Conservation (phyloP, 768 basidiomycete species). For the Melanogaster broomeanus region DNA sequence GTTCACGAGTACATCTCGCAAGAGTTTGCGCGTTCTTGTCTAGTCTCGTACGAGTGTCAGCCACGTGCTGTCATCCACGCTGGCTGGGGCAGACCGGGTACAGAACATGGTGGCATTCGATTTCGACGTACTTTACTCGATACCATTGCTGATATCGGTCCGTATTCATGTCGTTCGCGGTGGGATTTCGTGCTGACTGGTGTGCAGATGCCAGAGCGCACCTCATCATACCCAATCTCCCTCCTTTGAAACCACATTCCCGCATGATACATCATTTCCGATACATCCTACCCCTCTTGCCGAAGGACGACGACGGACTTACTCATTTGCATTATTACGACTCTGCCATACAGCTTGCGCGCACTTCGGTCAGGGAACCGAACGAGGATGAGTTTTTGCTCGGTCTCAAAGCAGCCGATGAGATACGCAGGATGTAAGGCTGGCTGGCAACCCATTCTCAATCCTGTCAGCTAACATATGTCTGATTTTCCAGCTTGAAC, state of each 20-base stretch:
- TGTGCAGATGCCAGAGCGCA: constrained; percentile 65
- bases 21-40: constrained; percentile 75
- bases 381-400: constrained; percentile 66
- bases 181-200: constrained; percentile 5
- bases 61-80: constrained; percentile 66
- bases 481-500: constrained; percentile 44
- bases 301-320: constrained; percentile 61
- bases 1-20: constrained; percentile 70
- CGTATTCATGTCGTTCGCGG: constrained; percentile 19
- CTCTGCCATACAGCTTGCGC: constrained; percentile 70
- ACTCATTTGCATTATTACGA: constrained; percentile 77
- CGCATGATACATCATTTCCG: constrained; percentile 83
- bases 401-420: constrained; percentile 61
- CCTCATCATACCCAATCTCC: constrained; percentile 71
- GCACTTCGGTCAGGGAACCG: constrained; percentile 59
- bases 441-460: neutral
- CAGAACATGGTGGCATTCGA: constrained; percentile 56
- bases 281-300: constrained; percentile 65
- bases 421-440: constrained; percentile 59
- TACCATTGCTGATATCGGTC: constrained; percentile 71
- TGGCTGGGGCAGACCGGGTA: constrained; percentile 78
- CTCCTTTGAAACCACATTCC: constrained; percentile 65
- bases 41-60: constrained; percentile 69
- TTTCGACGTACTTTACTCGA: constrained; percentile 72
- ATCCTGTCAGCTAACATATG: neutral